These are phyloP conservation scores for Penicillium arizonense DNA, from an alignment of 495 filamentous ascomycete species.

Conservation along the genomic window DNA sequence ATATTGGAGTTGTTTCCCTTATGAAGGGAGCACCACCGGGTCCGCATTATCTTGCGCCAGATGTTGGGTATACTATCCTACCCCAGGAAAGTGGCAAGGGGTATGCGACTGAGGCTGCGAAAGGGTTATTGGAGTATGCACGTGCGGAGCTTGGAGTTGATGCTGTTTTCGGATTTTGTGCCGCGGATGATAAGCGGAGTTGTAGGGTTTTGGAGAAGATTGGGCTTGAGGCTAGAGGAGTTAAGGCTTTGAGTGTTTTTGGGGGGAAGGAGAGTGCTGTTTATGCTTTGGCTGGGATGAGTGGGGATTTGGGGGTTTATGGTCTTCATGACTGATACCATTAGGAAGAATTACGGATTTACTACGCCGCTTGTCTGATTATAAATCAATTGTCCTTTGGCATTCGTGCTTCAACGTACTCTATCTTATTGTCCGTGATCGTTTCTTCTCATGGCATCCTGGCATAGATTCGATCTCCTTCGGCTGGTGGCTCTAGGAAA, in stretches of 20 bases:
- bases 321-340: conserved; percentile 6
- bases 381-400: not conserved
- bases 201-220: conserved; percentile 31
- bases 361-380: no score
- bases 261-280: conserved; percentile 20
- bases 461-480: conserved; percentile 34
- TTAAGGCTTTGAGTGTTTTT: conserved; percentile 27
- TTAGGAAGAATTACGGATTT: no score
- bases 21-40: conserved; percentile 25
- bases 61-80: conserved; percentile 36
- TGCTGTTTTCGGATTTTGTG: conserved; percentile 21
- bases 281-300: conserved; percentile 27
- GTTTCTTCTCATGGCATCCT: conserved; percentile 32
- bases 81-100: conserved; percentile 32
- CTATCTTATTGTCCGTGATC: not conserved
- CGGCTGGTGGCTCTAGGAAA: conserved; percentile 40
- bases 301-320: conserved; percentile 27
- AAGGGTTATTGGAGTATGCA: conserved; percentile 27
- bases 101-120: conserved; percentile 37
- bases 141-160: conserved; percentile 16
- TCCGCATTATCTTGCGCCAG: conserved; percentile 25
- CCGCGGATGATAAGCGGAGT: conserved; percentile 21
- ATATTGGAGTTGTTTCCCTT: conserved; percentile 28
- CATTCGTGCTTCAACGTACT: no score
- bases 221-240: conserved; percentile 28